These are phyloP conservation scores for Cornus florida DNA, from an alignment of 148 eudicot species.

Conservation along the genomic window DNA sequence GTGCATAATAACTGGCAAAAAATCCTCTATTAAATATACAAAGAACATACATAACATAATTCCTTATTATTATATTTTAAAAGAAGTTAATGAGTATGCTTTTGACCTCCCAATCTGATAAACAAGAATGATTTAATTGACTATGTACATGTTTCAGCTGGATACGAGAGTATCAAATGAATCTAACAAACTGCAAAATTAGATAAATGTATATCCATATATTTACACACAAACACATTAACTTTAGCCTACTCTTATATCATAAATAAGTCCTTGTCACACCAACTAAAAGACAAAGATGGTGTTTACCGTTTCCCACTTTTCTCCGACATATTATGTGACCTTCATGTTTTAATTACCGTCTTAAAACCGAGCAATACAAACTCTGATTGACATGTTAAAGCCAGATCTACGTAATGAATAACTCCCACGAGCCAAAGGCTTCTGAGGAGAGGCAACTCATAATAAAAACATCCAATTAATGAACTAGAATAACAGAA, in stretches of 20 bases:
- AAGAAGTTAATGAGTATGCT: too few relatives aligned
- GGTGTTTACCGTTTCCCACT: too few relatives aligned
- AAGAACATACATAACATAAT: neutral
- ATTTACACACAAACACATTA: neutral
- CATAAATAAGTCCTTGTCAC: neutral
- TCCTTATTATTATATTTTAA: too few relatives aligned
- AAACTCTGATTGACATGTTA: neutral
- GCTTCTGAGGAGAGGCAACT: neutral
- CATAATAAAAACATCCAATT: neutral
- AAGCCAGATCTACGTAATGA: neutral
- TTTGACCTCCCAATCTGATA: neutral
- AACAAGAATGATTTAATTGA: neutral
- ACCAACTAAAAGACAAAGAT: too few relatives aligned
- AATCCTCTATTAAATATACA: neutral
- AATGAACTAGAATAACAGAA: neutral
- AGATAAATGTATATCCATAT: neutral
- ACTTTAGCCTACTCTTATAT: neutral
- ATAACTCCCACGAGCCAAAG: neutral
- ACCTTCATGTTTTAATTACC: neutral
- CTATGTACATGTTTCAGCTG: neutral
- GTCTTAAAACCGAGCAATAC: neutral
- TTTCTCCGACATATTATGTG: neutral
- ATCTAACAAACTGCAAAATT: neutral
- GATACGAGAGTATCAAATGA: neutral
- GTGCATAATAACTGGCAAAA: neutral